Evolutionary conservation across 805 yeast species (phyloP).

Genomic region (Lipomyces orientalis): DNA sequence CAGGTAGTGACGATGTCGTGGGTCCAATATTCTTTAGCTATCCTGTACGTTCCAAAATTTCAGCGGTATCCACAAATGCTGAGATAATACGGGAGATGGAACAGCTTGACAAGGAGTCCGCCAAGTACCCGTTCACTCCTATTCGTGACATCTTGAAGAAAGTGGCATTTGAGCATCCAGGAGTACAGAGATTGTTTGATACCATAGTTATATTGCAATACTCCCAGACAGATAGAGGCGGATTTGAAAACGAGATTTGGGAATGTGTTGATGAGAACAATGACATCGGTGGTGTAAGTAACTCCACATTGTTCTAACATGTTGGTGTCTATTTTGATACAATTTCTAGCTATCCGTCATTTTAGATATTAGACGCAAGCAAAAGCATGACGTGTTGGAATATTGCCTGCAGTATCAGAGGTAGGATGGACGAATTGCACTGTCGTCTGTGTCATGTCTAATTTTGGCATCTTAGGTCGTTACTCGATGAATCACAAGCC

Average conservation of each 20-base stretch:
- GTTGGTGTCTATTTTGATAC: background rate
- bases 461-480: background rate
- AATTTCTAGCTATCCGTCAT: conserved; percentile 18
- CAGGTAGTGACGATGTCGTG: conserved; percentile 24
- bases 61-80: background rate
- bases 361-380: conserved; percentile 20
- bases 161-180: background rate
- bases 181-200: conserved; percentile 22
- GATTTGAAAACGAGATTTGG: conserved; percentile 26
- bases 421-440: background rate
- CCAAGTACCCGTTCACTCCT: conserved; percentile 27
- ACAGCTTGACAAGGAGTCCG: background rate
- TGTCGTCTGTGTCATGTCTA: background rate
- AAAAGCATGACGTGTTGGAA: conserved; percentile 2
- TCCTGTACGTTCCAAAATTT: conserved; percentile 28
- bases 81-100: conserved; percentile 16
- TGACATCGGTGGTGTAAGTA: conserved; percentile 17
- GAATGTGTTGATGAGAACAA: conserved; percentile 17
- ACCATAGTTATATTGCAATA: conserved; percentile 30
- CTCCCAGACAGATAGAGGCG: background rate
- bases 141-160: conserved; percentile 16
- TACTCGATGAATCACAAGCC: conserved; percentile 17
- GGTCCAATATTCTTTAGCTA: conserved; percentile 31
- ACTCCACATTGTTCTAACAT: background rate
- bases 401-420: conserved; percentile 14